Conservation (phyloP, 192 early-diverging fungal species). For the Gaertneriomyces semiglobifer region DNA sequence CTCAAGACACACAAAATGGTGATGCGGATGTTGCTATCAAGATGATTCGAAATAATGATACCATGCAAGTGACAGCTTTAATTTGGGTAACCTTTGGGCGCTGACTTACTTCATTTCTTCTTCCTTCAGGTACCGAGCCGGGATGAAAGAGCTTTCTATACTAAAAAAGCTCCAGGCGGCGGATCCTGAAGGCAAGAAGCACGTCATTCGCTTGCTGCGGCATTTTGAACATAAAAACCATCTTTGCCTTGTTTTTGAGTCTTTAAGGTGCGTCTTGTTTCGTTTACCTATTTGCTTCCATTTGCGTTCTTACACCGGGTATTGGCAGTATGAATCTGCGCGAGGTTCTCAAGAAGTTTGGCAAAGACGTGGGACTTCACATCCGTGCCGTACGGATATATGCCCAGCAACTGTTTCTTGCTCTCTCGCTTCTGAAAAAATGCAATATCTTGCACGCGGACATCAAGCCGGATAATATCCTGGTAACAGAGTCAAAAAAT, state of each 20-base stretch:
- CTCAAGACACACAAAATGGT: conserved; percentile 67
- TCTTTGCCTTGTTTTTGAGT: conserved; percentile 93
- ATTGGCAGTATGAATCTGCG: conserved; percentile 77
- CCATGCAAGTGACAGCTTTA: conserved; percentile 55
- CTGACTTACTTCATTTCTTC: conserved; percentile 9
- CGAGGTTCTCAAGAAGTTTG: conserved; percentile 91
- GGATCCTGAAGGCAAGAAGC: conserved; percentile 85
- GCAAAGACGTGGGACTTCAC: conserved; percentile 87
- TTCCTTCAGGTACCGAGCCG: conserved; percentile 70
- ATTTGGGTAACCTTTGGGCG: neutral
- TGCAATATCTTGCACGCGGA: conserved; percentile 89
- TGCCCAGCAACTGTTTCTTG: conserved; percentile 83
- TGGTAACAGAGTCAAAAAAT: conserved; percentile 77
- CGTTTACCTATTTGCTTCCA: neutral
- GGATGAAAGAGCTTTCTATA: conserved; percentile 83
- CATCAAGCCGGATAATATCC: conserved; percentile 97
- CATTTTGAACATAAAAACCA: conserved; percentile 91
- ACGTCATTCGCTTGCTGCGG: conserved; percentile 76
- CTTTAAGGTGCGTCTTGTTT: conserved; percentile 57
- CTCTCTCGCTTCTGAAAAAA: conserved; percentile 77
- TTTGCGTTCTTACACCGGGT: neutral
- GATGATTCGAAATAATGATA: conserved; percentile 91
- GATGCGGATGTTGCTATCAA: conserved; percentile 90
- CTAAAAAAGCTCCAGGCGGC: conserved; percentile 78
- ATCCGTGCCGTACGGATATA: conserved; percentile 91